These are phyloP conservation scores for Coleophoma eucalyptorum DNA, from an alignment of 2,329 filamentous ascomycete genomes.

Conservation along the genomic window DNA sequence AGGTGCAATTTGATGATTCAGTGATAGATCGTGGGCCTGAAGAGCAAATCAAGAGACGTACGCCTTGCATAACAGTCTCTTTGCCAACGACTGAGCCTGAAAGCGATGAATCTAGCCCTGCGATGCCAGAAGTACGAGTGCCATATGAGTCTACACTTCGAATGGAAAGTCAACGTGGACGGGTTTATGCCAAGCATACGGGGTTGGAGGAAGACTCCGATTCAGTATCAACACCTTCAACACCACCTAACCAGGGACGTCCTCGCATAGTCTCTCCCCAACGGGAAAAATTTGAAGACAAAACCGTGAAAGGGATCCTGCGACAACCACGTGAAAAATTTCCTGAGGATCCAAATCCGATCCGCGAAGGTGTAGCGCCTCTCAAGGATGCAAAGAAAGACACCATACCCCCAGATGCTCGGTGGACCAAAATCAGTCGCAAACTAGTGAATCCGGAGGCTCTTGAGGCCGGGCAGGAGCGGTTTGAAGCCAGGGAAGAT, in stretches of 20 bases:
- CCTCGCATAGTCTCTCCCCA: slow-evolving; percentile 69
- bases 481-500: slow-evolving; percentile 88
- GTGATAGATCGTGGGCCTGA: background rate
- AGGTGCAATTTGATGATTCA: background rate
- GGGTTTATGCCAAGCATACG: too few species aligned
- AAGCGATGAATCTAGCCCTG: too few species aligned
- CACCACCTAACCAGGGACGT: too few species aligned
- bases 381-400: slow-evolving; percentile 81
- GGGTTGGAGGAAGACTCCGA: too few species aligned
- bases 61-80: too few species aligned
- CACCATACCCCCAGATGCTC: slow-evolving; percentile 72
- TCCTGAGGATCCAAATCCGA: slow-evolving; percentile 78
- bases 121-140: too few species aligned
- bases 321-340: slow-evolving; percentile 80
- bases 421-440: slow-evolving; percentile 92
- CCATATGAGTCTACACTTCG: too few species aligned
- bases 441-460: slow-evolving; percentile 87
- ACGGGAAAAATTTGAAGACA: slow-evolving; percentile 58
- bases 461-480: slow-evolving; percentile 79
- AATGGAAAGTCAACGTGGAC: too few species aligned
- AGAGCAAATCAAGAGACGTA: background rate
- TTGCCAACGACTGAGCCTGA: too few species aligned
- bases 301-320: slow-evolving; percentile 78
- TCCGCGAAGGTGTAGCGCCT: slow-evolving; percentile 89
- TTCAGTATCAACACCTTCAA: too few species aligned